Percentiles rank a stretch among this genome's conserved stretches.
Evolutionary conservation across 768 basidiomycete species (phyloP).

Genomic region (Phanerochaete sordida): DNA sequence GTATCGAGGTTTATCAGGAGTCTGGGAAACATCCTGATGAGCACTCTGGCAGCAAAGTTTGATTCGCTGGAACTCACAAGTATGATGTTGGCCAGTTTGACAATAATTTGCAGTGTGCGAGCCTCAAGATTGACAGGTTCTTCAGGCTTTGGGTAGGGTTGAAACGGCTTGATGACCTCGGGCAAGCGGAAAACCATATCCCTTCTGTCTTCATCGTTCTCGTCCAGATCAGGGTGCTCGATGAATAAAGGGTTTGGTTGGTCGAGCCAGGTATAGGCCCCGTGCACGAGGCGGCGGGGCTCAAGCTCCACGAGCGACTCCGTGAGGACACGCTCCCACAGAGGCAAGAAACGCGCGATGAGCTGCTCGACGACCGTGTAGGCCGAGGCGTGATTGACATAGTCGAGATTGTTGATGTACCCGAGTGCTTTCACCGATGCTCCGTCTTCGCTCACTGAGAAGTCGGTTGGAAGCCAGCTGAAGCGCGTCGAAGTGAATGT

Average conservation of each 20-base stretch:
- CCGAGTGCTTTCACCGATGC: constrained; percentile 14
- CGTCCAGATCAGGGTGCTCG: no score
- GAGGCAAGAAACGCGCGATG: constrained; percentile 20
- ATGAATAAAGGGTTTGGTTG: no score
- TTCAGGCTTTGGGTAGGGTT: neutral
- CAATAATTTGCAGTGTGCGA: constrained; percentile 30
- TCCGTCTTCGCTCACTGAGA: constrained; percentile 19
- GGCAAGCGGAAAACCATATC: neutral
- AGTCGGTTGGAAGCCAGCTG: constrained; percentile 28
- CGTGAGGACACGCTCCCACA: constrained; percentile 22
- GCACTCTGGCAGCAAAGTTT: neutral
- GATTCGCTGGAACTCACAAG: neutral
- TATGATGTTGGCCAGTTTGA: constrained; percentile 37
- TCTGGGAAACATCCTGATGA: constrained; percentile 5
- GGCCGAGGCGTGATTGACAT: constrained; percentile 12
- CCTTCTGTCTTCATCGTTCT: neutral
- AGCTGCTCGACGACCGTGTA: constrained; percentile 17
- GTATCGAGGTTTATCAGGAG: constrained; percentile 26
- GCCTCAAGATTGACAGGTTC: constrained; percentile 15
- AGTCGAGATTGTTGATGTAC: constrained; percentile 28
- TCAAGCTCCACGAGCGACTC: neutral
- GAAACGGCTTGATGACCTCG: neutral
- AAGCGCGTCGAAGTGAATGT: constrained; percentile 15
- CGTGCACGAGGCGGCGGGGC: neutral
- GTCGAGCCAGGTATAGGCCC: neutral